Conservation (phyloP, 345 rosid genomes). For the Balakata baccata region DNA sequence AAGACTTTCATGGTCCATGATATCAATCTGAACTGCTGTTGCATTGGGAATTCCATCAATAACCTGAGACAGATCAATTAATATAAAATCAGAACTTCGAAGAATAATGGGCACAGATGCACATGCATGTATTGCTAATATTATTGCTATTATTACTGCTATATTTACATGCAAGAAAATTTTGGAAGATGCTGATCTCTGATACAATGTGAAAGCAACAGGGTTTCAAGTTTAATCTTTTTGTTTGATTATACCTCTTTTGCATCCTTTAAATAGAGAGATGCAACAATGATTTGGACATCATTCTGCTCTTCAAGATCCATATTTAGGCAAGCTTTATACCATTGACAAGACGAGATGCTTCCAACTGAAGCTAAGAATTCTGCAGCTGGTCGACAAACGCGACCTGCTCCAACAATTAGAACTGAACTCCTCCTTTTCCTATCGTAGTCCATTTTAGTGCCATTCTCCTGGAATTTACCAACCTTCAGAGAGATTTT, state of each 20-base stretch:
- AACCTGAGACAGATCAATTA: constrained; percentile 41
- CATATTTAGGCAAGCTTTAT: constrained; percentile 35
- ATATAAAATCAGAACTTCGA: constrained; percentile 10
- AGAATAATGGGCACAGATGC: no score
- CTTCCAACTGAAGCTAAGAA: constrained; percentile 60
- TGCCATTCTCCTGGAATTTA: constrained; percentile 45
- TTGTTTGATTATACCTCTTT: constrained; percentile 61
- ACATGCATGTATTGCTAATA: background rate
- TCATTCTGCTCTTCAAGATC: constrained; percentile 42
- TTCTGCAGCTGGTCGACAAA: constrained; percentile 83
- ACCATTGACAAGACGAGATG: constrained; percentile 41
- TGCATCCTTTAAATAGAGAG: constrained; percentile 86
- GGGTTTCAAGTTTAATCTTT: background rate
- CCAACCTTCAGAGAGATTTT: constrained; percentile 50
- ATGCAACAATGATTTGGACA: constrained; percentile 73
- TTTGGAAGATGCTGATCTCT: background rate
- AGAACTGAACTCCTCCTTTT: constrained; percentile 50
- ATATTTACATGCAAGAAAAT: background rate
- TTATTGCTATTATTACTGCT: background rate
- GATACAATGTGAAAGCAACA: constrained; percentile 5
- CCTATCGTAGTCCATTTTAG: constrained; percentile 29
- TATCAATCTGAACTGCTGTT: constrained; percentile 70
- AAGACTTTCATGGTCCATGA: constrained; percentile 63
- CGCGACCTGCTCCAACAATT: constrained; percentile 92
- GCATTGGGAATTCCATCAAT: constrained; percentile 73